phyloP scores from a whole-genome alignment of 1,284 basidiomycete genomes.

The Moesziomyces antarcticus region DNA sequence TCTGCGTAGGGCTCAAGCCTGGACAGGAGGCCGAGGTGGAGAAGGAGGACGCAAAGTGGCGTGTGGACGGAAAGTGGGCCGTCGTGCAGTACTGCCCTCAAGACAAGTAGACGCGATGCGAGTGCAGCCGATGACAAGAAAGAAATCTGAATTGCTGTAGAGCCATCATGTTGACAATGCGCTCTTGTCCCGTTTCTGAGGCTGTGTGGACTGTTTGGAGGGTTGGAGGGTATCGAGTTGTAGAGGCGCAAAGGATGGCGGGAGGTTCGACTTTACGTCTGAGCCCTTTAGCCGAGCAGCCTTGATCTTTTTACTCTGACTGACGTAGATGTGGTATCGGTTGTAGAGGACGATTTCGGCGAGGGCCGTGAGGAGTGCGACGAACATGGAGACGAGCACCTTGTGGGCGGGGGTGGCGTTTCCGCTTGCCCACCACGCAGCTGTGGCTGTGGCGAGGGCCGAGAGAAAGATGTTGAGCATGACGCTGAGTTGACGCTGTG shows the following conservation, averaged over 20 bases:
- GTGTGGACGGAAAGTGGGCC: slow-evolving; percentile 61
- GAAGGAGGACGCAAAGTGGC: slow-evolving; percentile 56
- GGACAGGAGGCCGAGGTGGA: slow-evolving; percentile 52
- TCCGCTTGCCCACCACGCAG: slow-evolving; percentile 41
- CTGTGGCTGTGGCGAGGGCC: slow-evolving; percentile 29
- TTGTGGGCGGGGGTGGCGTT: slow-evolving; percentile 20
- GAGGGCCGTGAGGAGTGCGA: slow-evolving; percentile 26
- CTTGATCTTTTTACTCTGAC: slow-evolving; percentile 24
- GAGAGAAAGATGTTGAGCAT: slow-evolving; percentile 46
- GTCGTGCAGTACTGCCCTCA: slow-evolving; percentile 51
- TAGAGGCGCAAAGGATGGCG: slow-evolving; percentile 22
- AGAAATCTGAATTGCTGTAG: background rate
- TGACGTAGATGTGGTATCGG: slow-evolving; percentile 33
- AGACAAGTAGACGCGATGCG: slow-evolving; percentile 14
- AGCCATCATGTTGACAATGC: slow-evolving; percentile 6
- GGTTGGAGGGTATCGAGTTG: slow-evolving; percentile 4
- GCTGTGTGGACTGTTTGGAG: too few relatives aligned
- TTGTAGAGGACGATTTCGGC: slow-evolving; percentile 45
- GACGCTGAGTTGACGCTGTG: slow-evolving; percentile 29
- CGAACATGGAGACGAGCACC: slow-evolving; percentile 27
- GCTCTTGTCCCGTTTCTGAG: background rate
- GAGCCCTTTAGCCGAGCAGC: slow-evolving; percentile 25
- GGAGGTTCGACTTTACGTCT: slow-evolving; percentile 7
- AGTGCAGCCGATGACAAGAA: background rate
- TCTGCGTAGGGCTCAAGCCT: slow-evolving; percentile 59